Evolutionary conservation across 208 protist species (phyloP).

Genomic region (Trypanosoma brucei): DNA sequence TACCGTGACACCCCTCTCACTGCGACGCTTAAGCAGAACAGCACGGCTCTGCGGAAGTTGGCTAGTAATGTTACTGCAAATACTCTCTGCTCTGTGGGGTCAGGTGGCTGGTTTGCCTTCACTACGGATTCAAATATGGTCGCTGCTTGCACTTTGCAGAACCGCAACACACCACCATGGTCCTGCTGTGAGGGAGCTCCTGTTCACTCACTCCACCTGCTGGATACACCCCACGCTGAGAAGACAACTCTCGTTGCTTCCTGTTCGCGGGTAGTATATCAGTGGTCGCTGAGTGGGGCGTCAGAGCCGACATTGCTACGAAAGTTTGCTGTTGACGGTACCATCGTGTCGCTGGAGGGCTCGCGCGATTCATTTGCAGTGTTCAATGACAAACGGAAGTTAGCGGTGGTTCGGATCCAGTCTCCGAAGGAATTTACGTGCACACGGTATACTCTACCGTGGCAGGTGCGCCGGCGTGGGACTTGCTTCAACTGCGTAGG

Average conservation of each 20-base stretch:
- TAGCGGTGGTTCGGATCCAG: constrained; percentile 39
- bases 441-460: constrained; percentile 38
- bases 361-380: constrained; percentile 64
- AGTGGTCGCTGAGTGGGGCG: constrained; percentile 69
- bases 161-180: constrained; percentile 78
- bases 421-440: constrained; percentile 22
- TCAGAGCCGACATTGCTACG: constrained; percentile 68
- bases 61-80: constrained; percentile 22
- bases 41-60: constrained; percentile 51
- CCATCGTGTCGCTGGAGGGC: constrained; percentile 54
- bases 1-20: constrained; percentile 38
- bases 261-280: constrained; percentile 35
- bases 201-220: constrained; percentile 54
- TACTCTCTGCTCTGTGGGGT: constrained; percentile 57
- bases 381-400: constrained; percentile 53
- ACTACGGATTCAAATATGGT: constrained; percentile 58
- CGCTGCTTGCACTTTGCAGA: constrained; percentile 75
- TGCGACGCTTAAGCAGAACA: constrained; percentile 43
- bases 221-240: constrained; percentile 34
- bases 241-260: constrained; percentile 49
- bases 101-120: constrained; percentile 81
- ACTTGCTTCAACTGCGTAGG: constrained; percentile 64
- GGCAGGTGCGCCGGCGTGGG: constrained; percentile 32
- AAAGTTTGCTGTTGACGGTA: constrained; percentile 40
- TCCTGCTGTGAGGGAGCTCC: constrained; percentile 48